phyloP scores from a whole-genome alignment of 2,329 filamentous ascomycete species.

The Colletotrichum sp. region DNA sequence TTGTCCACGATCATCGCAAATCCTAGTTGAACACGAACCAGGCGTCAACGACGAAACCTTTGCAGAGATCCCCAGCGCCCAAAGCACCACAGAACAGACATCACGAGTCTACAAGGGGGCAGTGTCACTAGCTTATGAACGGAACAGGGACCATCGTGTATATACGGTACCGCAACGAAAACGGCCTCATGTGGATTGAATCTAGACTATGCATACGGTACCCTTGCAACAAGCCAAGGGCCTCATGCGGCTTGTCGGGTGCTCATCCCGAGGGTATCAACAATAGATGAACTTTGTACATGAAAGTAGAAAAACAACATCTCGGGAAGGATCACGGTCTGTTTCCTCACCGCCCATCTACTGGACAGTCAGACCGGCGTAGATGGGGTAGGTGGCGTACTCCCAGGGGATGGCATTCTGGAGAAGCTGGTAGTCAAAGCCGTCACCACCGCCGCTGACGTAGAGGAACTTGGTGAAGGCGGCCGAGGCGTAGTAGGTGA shows the following conservation, averaged over 20 bases:
- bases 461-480: slow-evolving; percentile 31
- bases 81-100: not conserved
- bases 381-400: slow-evolving; percentile 2
- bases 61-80: not conserved
- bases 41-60: not conserved
- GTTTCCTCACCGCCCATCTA: not conserved
- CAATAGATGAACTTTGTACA: not conserved
- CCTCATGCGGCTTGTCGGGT: slow-evolving; percentile 7
- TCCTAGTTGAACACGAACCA: not conserved
- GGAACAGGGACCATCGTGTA: not conserved
- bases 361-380: slow-evolving; percentile 1
- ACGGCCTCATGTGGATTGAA: not conserved
- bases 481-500: slow-evolving; percentile 27
- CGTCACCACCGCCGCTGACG: slow-evolving; percentile 26
- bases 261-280: not conserved
- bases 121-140: not conserved
- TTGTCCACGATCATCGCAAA: not conserved
- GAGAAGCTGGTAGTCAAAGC: slow-evolving; percentile 27
- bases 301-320: not conserved
- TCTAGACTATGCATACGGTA: not conserved
- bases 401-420: not conserved
- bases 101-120: not conserved
- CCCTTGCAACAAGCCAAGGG: not conserved
- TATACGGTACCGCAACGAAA: not conserved
- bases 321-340: not conserved